Base-by-base conservation (phyloP, 805 yeast genomes). In the Ogataea trehalophila region DNA sequence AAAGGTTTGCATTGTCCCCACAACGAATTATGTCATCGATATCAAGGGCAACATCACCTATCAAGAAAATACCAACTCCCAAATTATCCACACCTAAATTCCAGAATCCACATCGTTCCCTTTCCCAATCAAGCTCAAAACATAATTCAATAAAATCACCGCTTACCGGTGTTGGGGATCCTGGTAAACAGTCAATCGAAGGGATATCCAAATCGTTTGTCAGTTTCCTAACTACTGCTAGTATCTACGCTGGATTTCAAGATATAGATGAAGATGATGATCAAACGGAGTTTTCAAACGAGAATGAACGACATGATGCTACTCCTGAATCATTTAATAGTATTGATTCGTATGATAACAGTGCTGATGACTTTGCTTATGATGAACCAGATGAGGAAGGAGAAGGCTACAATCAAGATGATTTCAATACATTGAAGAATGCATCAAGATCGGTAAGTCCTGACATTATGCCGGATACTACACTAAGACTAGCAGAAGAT, bases 201-300 rank as follows among this genome's bases (percentile, higher is more conserved):
- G 73, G 70, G 39, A 73, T 75, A 62, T 76, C 80, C 16, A 72
- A 71, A 54, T 76, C 81, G 39, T 72, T 81, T 53, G 81, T 77
- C 3, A 76, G 79, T 0, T 58, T 79, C 44, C 65, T 81, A 46
- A 78, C 85, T 0, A 74, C 84, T 0, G 81, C 85, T 0, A 76
- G 81, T 51, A 72, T 77, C 48, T 77, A 74, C 56, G 73, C 79
- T 6, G 73, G 71, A 14, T 63, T 66, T 49, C 62, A 63, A 43
- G 66, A 63, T 39, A 50, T 61, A 26, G 31, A 26, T 29, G 66
- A 60, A 41, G 70, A 59, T 29, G 67, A 66, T 31, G 69, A 48
- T 11, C 63, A 62, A 22, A 60, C 54, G 11, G 54, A 56, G 26
- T 62, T 58, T 13, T 55, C 53, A 9, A 68, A 62, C 13, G 67